Base-by-base conservation (phyloP, 2,329 filamentous ascomycete genomes). In the Alternaria triticimaculans region DNA sequence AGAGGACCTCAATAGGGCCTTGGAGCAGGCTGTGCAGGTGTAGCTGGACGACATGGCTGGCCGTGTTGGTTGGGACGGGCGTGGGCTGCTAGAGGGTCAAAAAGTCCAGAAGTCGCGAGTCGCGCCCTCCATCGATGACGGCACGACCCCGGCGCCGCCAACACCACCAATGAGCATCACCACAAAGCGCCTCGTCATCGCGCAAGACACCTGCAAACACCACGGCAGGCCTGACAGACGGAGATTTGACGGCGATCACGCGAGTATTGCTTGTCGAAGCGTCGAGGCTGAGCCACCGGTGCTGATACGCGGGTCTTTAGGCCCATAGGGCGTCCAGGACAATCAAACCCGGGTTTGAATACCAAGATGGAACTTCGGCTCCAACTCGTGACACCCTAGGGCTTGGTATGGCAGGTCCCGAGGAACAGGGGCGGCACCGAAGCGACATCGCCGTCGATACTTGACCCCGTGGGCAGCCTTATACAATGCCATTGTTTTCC, bases 11-110 rank as follows among this genome's bases (percentile, higher is more conserved):
- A 64, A 62, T 11, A 80, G 46, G 21, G 76, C 74, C 58, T 68
- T 66, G 3, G 73, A 74, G 68, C 79, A 81, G 63, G 76, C 70
- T 64, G 69, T 73, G 67, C 79, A 81, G 6, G 75, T 78, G 69
- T 75, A 80, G 60, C 65, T 74, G 53, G 76, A 74, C 43, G 78
- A 76, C 79, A 81, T 81, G 66, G 71, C 64, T 43, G 64, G 28
- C 30, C 62, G 44, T 64, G 58, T 54, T 41, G 26, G 51, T 58
- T 62, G 57, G 50, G 44, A 41, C 54, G 26, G 54, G 30, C 41
- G 57, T 46, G 14, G 25, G 62, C 43, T 64, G 48, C 37, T 51
- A 14, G 54, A 54, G 56, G 56, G 65, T 65, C 68, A 70, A 73
- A 72, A 76, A 69, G 70, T 37, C 33, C 4, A n/a, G 33, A 37